Percentiles rank a stretch among this genome's conserved stretches.
Conservation (phyloP, 306 rosid species). For the Vigna nakashimae region DNA sequence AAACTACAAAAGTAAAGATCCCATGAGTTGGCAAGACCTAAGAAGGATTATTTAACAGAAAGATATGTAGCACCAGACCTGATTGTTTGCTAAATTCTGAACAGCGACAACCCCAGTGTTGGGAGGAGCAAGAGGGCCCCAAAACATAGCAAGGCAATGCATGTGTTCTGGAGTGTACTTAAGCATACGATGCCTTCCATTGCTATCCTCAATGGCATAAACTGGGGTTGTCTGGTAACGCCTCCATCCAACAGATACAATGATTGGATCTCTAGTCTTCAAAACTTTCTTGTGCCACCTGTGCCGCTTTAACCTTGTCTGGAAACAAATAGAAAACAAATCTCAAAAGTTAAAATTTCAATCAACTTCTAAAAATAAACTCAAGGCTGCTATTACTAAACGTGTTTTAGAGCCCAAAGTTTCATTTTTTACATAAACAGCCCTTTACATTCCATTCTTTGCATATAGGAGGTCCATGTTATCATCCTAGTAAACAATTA, state of each 20-base stretch:
- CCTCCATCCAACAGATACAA: slow-evolving; percentile 96
- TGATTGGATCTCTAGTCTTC: slow-evolving; percentile 88
- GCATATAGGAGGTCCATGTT: slow-evolving; percentile 24
- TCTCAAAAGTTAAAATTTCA: not conserved
- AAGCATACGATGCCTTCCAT: slow-evolving; percentile 94
- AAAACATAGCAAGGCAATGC: slow-evolving; percentile 94
- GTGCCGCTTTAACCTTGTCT: slow-evolving; percentile 91
- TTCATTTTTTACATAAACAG: slow-evolving; percentile 23
- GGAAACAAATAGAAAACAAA: slow-evolving; percentile 38
- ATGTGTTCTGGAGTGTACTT: slow-evolving; percentile 95
- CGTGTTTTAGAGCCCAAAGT: slow-evolving; percentile 28
- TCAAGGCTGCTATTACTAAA: not conserved
- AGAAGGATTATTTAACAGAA: slow-evolving; percentile 27
- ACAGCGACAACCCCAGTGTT: slow-evolving; percentile 88
- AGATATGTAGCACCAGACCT: slow-evolving; percentile 48
- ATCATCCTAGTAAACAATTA: slow-evolving; percentile 29
- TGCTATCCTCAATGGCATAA: slow-evolving; percentile 84
- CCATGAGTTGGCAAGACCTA: not conserved
- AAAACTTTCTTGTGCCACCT: slow-evolving; percentile 94
- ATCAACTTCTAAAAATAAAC: not conserved
- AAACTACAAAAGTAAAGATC: slow-evolving; percentile 26
- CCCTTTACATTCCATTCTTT: not conserved
- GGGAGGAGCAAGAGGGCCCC: slow-evolving; percentile 98
- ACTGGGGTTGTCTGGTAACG: slow-evolving; percentile 93
- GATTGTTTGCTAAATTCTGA: slow-evolving; percentile 84